These are phyloP conservation scores for Leccinum arenicola DNA, from an alignment of 768 basidiomycete genomes.

Conservation along the genomic window DNA sequence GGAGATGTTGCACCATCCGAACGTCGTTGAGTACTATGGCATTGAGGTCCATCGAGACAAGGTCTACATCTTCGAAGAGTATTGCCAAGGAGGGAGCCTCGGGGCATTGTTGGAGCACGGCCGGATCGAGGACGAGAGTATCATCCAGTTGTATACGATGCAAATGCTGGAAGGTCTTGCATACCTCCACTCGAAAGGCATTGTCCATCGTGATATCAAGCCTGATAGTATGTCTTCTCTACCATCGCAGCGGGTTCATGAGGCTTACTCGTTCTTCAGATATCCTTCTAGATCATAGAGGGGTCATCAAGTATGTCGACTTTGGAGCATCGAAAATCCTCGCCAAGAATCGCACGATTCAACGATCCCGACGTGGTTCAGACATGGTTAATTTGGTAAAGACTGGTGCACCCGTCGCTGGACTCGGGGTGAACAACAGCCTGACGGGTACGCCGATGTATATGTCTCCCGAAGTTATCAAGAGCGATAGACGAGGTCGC, in stretches of 20 bases:
- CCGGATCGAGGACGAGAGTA: conserved; percentile 93
- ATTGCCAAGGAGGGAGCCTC: conserved; percentile 93
- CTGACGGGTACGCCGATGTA: conserved; percentile 99
- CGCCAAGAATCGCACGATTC: conserved; percentile 83
- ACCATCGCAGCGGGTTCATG: conserved; percentile 1
- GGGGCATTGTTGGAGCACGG: conserved; percentile 88
- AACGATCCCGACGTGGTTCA: conserved; percentile 59
- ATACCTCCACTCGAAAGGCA: conserved; percentile 89
- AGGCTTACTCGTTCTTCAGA: conserved; percentile 50
- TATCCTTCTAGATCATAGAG: conserved; percentile 84
- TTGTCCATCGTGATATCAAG: conserved; percentile 96
- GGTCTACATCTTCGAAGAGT: conserved; percentile 99
- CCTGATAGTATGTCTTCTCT: conserved; percentile 80
- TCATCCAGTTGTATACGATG: conserved; percentile 93
- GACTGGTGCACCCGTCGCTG: conserved; percentile 34
- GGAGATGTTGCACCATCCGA: conserved; percentile 97
- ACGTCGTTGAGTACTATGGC: conserved; percentile 98
- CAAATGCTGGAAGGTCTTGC: conserved; percentile 95
- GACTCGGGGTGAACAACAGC: conserved; percentile 70
- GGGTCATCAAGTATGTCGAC: conserved; percentile 95
- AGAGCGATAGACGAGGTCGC: conserved; percentile 83
- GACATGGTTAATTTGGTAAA: conserved; percentile 37
- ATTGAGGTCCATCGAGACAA: conserved; percentile 99
- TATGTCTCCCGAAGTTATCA: conserved; percentile 98
- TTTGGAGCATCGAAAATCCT: conserved; percentile 97